These are phyloP conservation scores for Heritiera littoralis DNA, from an alignment of 345 rosid genomes.

Conservation along the genomic window DNA sequence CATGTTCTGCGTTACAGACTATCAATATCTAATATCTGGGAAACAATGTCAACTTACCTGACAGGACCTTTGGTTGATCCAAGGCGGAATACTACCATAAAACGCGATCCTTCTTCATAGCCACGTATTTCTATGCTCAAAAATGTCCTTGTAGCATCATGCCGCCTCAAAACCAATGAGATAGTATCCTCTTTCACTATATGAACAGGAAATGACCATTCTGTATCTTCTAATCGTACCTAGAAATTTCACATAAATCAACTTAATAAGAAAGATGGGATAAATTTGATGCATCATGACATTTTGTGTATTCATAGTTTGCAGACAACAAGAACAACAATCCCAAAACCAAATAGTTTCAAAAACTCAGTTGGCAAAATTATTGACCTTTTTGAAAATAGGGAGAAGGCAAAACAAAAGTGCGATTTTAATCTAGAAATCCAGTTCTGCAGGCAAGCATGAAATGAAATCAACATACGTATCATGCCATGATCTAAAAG, in stretches of 20 bases:
- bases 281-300: background rate
- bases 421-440: background rate
- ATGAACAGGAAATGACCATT: constrained; percentile 92
- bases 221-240: constrained; percentile 78
- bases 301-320: background rate
- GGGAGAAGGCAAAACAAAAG: background rate
- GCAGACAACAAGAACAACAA: background rate
- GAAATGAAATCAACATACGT: background rate
- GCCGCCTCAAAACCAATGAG: constrained; percentile 67
- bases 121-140: constrained; percentile 88
- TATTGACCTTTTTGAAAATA: background rate
- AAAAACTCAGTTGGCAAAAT: background rate
- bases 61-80: constrained; percentile 84
- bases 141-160: constrained; percentile 54
- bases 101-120: constrained; percentile 98
- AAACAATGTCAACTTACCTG: constrained; percentile 49
- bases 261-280: background rate
- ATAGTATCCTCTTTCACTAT: constrained; percentile 88
- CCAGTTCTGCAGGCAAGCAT: background rate
- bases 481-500: background rate
- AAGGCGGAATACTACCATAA: constrained; percentile 82
- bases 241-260: constrained; percentile 33
- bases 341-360: constrained; percentile 1
- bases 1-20: background rate
- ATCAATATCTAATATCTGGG: background rate